Evolutionary conservation across 495 filamentous ascomycete species (phyloP).

Genomic region (Xylaria castorea): DNA sequence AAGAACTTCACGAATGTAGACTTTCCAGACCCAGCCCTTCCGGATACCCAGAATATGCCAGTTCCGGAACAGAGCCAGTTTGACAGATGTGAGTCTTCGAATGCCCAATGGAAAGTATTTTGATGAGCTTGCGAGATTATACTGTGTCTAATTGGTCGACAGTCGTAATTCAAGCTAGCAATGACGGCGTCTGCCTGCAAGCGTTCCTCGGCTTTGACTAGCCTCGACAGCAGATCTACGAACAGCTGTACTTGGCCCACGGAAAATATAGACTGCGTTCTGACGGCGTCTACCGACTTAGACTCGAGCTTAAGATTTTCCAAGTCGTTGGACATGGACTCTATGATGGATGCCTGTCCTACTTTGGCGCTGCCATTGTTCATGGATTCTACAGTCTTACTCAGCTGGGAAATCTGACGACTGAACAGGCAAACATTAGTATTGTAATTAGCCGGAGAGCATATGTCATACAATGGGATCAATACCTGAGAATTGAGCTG

Average conservation of each 20-base stretch:
- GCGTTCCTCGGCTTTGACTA: neutral
- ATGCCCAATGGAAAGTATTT: neutral
- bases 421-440: neutral
- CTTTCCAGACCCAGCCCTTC: conserved; percentile 5
- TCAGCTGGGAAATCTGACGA: neutral
- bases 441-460: neutral
- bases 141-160: neutral
- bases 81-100: neutral
- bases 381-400: neutral
- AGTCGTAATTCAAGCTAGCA: neutral
- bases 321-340: neutral
- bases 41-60: neutral
- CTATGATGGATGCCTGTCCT: neutral
- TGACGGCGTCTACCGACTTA: neutral
- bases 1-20: neutral
- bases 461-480: neutral
- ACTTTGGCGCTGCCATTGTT: neutral
- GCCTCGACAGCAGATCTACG: neutral
- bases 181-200: neutral
- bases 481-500: conserved; percentile 2
- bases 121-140: neutral
- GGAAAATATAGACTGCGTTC: neutral
- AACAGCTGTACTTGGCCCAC: neutral
- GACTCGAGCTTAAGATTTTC: neutral
- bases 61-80: neutral